A percentile compares a stretch with the other conserved stretches of the same genome.
phyloP scores from a whole-genome alignment of 768 basidiomycete genomes.

The Tricholoma flavovirens region DNA sequence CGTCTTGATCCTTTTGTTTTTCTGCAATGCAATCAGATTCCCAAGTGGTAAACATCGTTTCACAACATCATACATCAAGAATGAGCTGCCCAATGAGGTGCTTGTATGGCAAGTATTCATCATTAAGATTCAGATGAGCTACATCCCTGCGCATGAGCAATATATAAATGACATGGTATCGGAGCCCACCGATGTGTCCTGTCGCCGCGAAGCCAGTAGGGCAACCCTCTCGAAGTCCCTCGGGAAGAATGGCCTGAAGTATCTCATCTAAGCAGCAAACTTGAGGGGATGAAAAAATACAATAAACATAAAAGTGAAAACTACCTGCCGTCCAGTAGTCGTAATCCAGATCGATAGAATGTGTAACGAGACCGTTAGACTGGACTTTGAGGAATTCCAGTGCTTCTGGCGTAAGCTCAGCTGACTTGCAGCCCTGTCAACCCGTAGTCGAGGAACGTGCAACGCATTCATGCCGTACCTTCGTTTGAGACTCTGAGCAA shows the following conservation, averaged over 20 bases:
- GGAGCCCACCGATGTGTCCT: constrained; percentile 78
- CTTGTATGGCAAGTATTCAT: constrained; percentile 90
- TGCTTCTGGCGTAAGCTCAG: constrained; percentile 55
- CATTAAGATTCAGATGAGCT: constrained; percentile 91
- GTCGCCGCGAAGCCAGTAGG: constrained; percentile 85
- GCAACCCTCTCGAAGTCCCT: constrained; percentile 67
- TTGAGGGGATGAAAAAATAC: background rate
- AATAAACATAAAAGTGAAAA: background rate
- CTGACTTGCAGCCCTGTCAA: constrained; percentile 46
- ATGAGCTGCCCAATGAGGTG: constrained; percentile 87
- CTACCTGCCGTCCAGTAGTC: constrained; percentile 85
- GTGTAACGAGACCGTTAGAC: constrained; percentile 47
- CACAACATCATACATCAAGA: constrained; percentile 67
- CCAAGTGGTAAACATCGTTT: background rate
- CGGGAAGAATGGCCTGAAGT: constrained; percentile 74
- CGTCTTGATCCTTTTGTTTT: constrained; percentile 77
- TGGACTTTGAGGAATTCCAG: constrained; percentile 51
- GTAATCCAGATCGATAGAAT: constrained; percentile 68
- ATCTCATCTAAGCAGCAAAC: constrained; percentile 65
- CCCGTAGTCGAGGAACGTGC: constrained; percentile 1
- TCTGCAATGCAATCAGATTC: constrained; percentile 40
- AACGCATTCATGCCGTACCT: constrained; percentile 36
- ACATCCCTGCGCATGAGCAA: background rate
- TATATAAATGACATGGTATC: background rate
- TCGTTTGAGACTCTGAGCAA: constrained; percentile 55